Conservation (phyloP, 2,329 filamentous ascomycete genomes). For the Penicillium sp. region DNA sequence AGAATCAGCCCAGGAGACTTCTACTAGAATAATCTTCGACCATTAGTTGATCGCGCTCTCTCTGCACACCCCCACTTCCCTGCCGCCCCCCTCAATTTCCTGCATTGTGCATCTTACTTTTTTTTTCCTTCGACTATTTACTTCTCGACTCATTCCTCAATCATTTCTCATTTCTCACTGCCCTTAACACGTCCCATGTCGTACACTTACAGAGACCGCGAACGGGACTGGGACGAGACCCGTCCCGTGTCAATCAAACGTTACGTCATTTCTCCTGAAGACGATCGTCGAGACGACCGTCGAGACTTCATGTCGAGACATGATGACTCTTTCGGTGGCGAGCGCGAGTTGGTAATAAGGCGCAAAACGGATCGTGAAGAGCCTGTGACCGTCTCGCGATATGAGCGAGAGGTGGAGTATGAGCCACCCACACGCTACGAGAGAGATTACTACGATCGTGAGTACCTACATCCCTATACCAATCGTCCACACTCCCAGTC, state of each 20-base stretch:
- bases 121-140: background rate
- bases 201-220: slow-evolving; percentile 41
- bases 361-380: slow-evolving; percentile 48
- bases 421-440: slow-evolving; percentile 44
- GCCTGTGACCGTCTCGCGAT: slow-evolving; percentile 43
- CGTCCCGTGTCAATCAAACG: slow-evolving; percentile 53
- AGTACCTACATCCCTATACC: slow-evolving; percentile 42
- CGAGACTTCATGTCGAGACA: slow-evolving; percentile 33
- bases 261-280: slow-evolving; percentile 51
- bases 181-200: slow-evolving; percentile 28
- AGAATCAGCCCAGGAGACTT: slow-evolving; percentile 1
- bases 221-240: slow-evolving; percentile 44
- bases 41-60: slow-evolving; percentile 21
- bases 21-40: slow-evolving; percentile 8
- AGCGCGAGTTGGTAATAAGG: slow-evolving; percentile 47
- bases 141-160: slow-evolving; percentile 7
- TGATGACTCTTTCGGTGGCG: slow-evolving; percentile 26
- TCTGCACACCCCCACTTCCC: slow-evolving; percentile 19
- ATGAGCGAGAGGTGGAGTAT: slow-evolving; percentile 48
- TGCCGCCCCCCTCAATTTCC: slow-evolving; percentile 22
- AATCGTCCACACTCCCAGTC: slow-evolving; percentile 53
- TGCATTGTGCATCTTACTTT: slow-evolving; percentile 14
- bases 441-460: slow-evolving; percentile 47
- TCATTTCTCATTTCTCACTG: slow-evolving; percentile 14
- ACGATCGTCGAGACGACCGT: slow-evolving; percentile 41